These are phyloP conservation scores for Ustilago tritici DNA, from an alignment of 1,284 basidiomycete species.

Conservation along the genomic window DNA sequence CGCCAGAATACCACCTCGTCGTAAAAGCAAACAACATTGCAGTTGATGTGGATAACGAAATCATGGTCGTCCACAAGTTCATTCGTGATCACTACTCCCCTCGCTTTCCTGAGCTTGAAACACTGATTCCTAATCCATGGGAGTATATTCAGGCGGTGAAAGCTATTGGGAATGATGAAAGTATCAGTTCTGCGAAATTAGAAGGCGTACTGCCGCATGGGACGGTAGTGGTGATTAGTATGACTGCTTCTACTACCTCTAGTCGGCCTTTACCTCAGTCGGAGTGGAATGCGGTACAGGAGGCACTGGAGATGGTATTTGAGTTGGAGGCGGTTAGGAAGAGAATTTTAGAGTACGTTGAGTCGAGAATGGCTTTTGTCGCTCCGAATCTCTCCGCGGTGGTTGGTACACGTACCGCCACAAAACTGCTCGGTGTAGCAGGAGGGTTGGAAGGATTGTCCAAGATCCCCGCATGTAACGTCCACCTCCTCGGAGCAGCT, in stretches of 20 bases:
- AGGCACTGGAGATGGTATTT: slow-evolving; percentile 88
- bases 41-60: slow-evolving; percentile 98
- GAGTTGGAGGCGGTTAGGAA: slow-evolving; percentile 87
- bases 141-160: slow-evolving; percentile 94
- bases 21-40: slow-evolving; percentile 97
- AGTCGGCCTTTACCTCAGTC: slow-evolving; percentile 79
- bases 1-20: slow-evolving; percentile 95
- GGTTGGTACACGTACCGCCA: slow-evolving; percentile 96
- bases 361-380: slow-evolving; percentile 96
- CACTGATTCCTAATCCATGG: slow-evolving; percentile 88
- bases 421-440: slow-evolving; percentile 95
- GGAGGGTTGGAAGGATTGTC: slow-evolving; percentile 90
- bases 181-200: slow-evolving; percentile 84
- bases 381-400: slow-evolving; percentile 98
- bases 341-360: slow-evolving; percentile 95
- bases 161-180: slow-evolving; percentile 81
- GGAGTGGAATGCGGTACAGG: slow-evolving; percentile 84
- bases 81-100: slow-evolving; percentile 97
- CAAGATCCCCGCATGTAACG: slow-evolving; percentile 95
- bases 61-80: slow-evolving; percentile 97
- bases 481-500: slow-evolving; percentile 92
- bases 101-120: slow-evolving; percentile 96
- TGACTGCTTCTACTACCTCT: slow-evolving; percentile 86
- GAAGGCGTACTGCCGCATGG: slow-evolving; percentile 86
- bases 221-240: slow-evolving; percentile 93